Conservation (phyloP, 306 rosid species). For the Lotus japonicus region DNA sequence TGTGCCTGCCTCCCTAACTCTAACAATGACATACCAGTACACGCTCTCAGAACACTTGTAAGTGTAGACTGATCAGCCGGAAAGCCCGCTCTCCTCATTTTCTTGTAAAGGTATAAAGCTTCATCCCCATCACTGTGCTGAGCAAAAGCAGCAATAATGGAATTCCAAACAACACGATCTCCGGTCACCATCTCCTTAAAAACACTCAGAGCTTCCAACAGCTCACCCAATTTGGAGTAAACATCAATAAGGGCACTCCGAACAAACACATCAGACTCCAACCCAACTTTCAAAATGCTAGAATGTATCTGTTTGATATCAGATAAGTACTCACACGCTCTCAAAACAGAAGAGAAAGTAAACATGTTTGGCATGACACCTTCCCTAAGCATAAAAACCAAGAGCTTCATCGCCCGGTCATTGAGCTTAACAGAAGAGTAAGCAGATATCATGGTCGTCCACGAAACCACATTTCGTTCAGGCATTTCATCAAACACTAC, state of each 20-base stretch:
- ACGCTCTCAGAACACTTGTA: constrained; percentile 80
- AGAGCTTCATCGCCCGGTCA: constrained; percentile 45
- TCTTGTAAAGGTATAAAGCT: constrained; percentile 57
- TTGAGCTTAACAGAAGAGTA: constrained; percentile 48
- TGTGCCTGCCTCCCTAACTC: constrained; percentile 82
- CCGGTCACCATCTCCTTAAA: constrained; percentile 64
- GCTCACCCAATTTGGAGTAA: constrained; percentile 70
- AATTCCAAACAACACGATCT: constrained; percentile 80
- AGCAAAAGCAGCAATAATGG: constrained; percentile 78
- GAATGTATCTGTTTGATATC: constrained; percentile 63
- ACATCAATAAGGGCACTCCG: constrained; percentile 69
- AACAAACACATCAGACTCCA: constrained; percentile 80
- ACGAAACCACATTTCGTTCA: constrained; percentile 69
- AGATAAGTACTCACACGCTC: constrained; percentile 53
- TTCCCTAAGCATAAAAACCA: constrained; percentile 63
- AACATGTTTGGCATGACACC: constrained; percentile 80
- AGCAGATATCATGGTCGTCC: constrained; percentile 78
- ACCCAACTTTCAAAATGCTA: constrained; percentile 50
- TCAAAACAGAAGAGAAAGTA: constrained; percentile 76
- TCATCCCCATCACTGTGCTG: constrained; percentile 79
- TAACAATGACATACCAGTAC: constrained; percentile 55
- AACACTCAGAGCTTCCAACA: constrained; percentile 41
- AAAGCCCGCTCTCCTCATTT: constrained; percentile 62
- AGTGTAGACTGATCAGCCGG: constrained; percentile 54
- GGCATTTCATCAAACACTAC: constrained; percentile 71